These are phyloP conservation scores for Aspergillus steynii DNA, from an alignment of 495 filamentous ascomycete species.

Conservation along the genomic window DNA sequence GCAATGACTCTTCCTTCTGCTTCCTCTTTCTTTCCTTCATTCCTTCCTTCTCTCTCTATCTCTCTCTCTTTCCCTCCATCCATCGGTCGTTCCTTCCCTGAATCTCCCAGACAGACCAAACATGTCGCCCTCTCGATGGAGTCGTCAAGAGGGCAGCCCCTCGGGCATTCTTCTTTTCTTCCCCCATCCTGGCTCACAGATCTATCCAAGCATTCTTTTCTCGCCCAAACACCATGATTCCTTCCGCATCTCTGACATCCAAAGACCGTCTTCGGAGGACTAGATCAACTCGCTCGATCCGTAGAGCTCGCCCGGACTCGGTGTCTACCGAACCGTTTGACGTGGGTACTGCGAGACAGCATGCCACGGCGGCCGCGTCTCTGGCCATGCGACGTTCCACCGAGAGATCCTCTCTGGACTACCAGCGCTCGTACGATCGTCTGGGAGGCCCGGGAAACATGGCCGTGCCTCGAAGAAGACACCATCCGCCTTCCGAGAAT, in stretches of 20 bases:
- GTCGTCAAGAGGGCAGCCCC: background rate
- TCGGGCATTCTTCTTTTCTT: background rate
- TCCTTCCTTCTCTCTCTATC: no score
- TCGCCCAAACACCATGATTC: conserved; percentile 26
- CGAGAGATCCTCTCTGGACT: conserved; percentile 39
- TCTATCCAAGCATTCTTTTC: conserved; percentile 23
- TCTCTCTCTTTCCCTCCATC: background rate
- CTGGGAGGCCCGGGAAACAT: conserved; percentile 37
- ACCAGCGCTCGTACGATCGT: conserved; percentile 31
- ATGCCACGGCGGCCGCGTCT: conserved; percentile 69
- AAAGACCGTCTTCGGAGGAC: conserved; percentile 54
- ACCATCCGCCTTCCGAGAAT: conserved; percentile 5
- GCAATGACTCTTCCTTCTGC: background rate
- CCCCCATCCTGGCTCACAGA: background rate
- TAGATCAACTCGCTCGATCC: conserved; percentile 64
- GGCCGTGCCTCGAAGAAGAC: conserved; percentile 39
- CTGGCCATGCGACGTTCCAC: conserved; percentile 62
- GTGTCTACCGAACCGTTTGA: conserved; percentile 46
- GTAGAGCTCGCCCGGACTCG: conserved; percentile 29
- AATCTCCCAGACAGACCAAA: background rate
- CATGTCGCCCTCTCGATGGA: background rate
- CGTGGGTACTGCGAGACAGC: conserved; percentile 54
- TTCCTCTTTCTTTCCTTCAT: background rate
- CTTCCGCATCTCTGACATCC: conserved; percentile 29
- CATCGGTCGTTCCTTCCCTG: background rate